A percentile compares a stretch with the other conserved stretches of the same genome.
Evolutionary conservation across 2,329 filamentous ascomycete species (phyloP).

Genomic region (Alternaria longipes): DNA sequence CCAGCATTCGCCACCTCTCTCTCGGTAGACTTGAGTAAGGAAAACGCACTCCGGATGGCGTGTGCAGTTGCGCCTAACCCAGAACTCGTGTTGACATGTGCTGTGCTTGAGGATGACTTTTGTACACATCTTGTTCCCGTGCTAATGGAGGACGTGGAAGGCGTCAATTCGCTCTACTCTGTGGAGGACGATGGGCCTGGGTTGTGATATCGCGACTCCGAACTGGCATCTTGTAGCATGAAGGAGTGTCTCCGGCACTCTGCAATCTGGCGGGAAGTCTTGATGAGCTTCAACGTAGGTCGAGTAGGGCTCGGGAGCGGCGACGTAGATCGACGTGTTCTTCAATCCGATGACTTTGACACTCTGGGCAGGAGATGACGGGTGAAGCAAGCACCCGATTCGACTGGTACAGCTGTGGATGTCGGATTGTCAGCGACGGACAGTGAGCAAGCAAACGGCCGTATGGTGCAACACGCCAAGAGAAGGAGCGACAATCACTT

Average conservation of each 20-base stretch:
- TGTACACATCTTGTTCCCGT: constrained; percentile 28
- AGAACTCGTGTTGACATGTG: constrained; percentile 31
- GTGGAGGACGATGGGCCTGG: neutral
- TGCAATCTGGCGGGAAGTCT: neutral
- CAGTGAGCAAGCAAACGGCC: neutral
- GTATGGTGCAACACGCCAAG: neutral
- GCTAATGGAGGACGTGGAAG: neutral
- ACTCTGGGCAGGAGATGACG: neutral
- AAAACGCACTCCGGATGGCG: constrained; percentile 25
- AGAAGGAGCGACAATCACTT: neutral
- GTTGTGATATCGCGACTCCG: neutral
- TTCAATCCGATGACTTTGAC: neutral
- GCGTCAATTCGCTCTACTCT: neutral
- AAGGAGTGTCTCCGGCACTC: neutral
- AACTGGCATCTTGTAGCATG: constrained; percentile 1
- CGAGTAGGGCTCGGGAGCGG: no score
- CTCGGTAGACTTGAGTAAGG: constrained; percentile 27
- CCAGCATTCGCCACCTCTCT: constrained; percentile 35
- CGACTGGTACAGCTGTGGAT: neutral
- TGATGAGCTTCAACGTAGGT: neutral
- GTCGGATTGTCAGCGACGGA: neutral
- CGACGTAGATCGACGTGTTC: neutral
- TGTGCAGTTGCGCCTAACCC: constrained; percentile 30
- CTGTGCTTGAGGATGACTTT: constrained; percentile 32
- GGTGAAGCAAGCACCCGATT: neutral